Conservation (phyloP, 2,329 filamentous ascomycete species). For the Ophiostoma himal-ulmi region DNA sequence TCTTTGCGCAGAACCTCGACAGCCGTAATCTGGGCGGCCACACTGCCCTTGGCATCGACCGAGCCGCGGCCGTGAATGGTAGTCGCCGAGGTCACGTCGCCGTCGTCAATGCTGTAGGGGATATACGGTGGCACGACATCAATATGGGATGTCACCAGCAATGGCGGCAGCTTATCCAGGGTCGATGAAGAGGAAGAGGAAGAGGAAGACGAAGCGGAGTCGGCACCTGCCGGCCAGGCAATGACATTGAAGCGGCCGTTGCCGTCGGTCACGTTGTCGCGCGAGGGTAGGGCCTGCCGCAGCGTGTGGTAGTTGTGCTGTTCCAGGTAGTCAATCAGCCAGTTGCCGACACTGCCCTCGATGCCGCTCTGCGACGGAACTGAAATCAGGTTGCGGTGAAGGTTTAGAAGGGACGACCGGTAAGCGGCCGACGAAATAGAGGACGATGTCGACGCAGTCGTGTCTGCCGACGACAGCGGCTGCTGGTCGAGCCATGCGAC, state of each 20-base stretch:
- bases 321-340: constrained; percentile 61
- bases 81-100: constrained; percentile 35
- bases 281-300: constrained; percentile 38
- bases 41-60: constrained; percentile 64
- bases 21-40: constrained; percentile 70
- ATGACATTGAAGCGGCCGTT: constrained; percentile 65
- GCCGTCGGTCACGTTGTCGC: constrained; percentile 29
- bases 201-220: background rate
- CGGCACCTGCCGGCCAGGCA: constrained; percentile 49
- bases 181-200: background rate
- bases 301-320: constrained; percentile 40
- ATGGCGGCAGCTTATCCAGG: constrained; percentile 37
- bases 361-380: constrained; percentile 65
- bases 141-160: constrained; percentile 75
- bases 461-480: background rate
- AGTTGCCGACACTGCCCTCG: constrained; percentile 63
- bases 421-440: constrained; percentile 32
- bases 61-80: constrained; percentile 66
- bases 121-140: constrained; percentile 71
- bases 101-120: constrained; percentile 55
- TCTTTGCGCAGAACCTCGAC: constrained; percentile 48
- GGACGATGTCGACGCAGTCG: background rate
- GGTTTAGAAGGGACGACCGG: constrained; percentile 54
- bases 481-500: constrained; percentile 2
- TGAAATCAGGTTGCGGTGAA: constrained; percentile 70